phyloP scores from a whole-genome alignment of 116 monocot species.

The Papilionanthe hybrid region DNA sequence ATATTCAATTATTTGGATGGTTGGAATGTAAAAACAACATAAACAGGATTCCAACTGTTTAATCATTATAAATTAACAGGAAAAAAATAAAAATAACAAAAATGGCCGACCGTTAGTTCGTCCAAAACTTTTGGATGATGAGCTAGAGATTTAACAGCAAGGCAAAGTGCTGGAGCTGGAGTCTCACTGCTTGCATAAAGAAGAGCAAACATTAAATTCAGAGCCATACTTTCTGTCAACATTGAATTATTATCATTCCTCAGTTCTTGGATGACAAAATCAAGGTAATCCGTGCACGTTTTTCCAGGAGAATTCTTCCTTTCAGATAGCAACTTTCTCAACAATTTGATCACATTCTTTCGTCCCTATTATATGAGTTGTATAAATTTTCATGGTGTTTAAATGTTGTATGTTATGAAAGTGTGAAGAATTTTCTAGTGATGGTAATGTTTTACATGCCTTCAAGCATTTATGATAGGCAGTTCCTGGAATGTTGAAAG shows the following conservation, averaged over 20 bases:
- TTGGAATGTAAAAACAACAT: no score
- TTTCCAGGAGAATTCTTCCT: conserved; percentile 21
- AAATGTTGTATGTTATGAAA: no score
- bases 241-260: conserved; percentile 29
- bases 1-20: no score
- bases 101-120: conserved; percentile 33
- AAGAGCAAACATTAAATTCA: conserved; percentile 61
- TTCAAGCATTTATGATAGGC: conserved; percentile 43
- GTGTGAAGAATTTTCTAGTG: no score
- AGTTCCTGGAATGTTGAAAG: conserved; percentile 43
- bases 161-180: conserved; percentile 36
- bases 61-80: neutral
- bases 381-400: no score
- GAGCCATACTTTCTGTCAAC: conserved; percentile 44
- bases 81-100: no score
- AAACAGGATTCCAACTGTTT: no score
- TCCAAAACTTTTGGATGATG: conserved; percentile 41
- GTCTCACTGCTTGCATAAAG: conserved; percentile 60
- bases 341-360: conserved; percentile 51
- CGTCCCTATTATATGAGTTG: conserved; percentile 12
- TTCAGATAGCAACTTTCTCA: conserved; percentile 29
- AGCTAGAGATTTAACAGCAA: conserved; percentile 41
- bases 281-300: conserved; percentile 38
- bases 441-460: neutral
- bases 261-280: conserved; percentile 35